Percentiles rank a stretch among this genome's conserved stretches.
Conservation (phyloP, 192 early-diverging fungal species). For the Thamnidium elegans region DNA sequence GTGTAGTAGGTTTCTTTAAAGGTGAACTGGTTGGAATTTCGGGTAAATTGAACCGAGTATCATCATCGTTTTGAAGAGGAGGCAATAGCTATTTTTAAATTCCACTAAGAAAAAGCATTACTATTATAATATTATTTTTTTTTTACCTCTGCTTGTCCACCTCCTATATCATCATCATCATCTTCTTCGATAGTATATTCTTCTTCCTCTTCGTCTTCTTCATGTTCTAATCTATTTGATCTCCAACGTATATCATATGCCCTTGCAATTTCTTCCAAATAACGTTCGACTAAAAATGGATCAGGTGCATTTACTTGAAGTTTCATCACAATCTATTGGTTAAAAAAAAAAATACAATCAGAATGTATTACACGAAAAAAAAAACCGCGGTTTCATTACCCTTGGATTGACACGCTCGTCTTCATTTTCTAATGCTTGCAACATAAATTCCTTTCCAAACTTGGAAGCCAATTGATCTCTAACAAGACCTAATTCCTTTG, state of each 20-base stretch:
- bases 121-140: too few relatives aligned
- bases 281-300: constrained; percentile 73
- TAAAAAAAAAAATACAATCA: background rate
- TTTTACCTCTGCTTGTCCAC: constrained; percentile 16
- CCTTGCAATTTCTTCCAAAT: constrained; percentile 86
- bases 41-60: constrained; percentile 20
- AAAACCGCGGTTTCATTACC: constrained; percentile 34
- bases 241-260: constrained; percentile 75
- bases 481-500: constrained; percentile 74
- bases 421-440: constrained; percentile 70
- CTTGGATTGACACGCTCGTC: constrained; percentile 73
- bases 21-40: constrained; percentile 26
- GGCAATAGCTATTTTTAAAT: background rate
- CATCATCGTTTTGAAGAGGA: background rate
- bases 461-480: constrained; percentile 80
- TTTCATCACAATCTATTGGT: constrained; percentile 73
- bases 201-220: constrained; percentile 30
- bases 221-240: constrained; percentile 44
- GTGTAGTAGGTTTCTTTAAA: constrained; percentile 17
- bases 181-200: constrained; percentile 15
- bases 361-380: background rate
- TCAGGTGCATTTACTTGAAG: constrained; percentile 79
- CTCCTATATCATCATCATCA: constrained; percentile 16
- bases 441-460: constrained; percentile 80
- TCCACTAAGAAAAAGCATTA: background rate